Base-by-base conservation (phyloP, 75 land plant species). In the Sequoiadendron giganteum region DNA sequence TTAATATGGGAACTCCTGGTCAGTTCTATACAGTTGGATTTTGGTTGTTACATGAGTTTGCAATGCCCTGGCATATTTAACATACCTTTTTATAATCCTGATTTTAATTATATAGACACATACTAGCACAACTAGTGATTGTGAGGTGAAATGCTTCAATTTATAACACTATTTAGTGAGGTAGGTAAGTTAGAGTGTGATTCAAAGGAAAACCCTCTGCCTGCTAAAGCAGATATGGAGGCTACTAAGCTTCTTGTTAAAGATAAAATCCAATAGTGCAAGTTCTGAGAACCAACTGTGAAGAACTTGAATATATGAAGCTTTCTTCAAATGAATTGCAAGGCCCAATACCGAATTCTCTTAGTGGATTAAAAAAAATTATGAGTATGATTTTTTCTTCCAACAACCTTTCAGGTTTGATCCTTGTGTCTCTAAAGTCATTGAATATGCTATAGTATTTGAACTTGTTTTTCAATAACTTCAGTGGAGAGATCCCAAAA, bases 61-160 rank as follows among this genome's bases (percentile, higher is more conserved):
- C 21, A 94, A 98, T 92, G 98, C 96, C 10, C 90, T 98, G 77
- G 95, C 99, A 34, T 94, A 86, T 91, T 97, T 95, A 28, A 98
- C 98, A 1, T 99, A 98, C 68, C 95, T 34, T 96, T 97, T 86
- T 97, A 95, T 54, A 87, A 95, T 86, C 90, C 96, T 86, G 94
- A 93, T 13, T 98, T 98, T 89, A 89, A 93, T 13, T 87, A 93
- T 98, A 43, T 99, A 98, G 65, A 96, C 99, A 78, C 99, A 97
- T 25, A 98, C 96, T 68, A 92, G 95, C 72, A 98, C 99, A 75
- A 98, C 98, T 1, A 98, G 99, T 89, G 99, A 98, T 93, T 98
- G 99, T 90, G 99, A 98, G 99, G 99, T 56, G 99, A 98, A 88
- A 98, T 98, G 99, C 97, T 98, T 90, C 99, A 98, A 94, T 97